Percentiles rank a stretch among this genome's conserved stretches.
phyloP scores from a whole-genome alignment of 495 filamentous ascomycete genomes.

The Wilcoxina mikolae region DNA sequence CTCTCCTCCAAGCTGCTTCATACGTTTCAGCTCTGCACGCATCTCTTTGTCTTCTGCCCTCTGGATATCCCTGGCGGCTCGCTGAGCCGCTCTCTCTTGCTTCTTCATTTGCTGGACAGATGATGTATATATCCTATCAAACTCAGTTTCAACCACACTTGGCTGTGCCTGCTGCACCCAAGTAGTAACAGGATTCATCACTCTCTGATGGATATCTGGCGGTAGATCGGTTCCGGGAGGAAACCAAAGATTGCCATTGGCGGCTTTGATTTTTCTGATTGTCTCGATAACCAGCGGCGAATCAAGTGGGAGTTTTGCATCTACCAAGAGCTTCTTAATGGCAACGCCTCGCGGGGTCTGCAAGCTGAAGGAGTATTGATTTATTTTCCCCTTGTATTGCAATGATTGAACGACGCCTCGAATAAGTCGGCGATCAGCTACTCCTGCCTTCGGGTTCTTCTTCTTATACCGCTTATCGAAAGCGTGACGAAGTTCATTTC shows the following conservation, averaged over 20 bases:
- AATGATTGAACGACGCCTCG: constrained; percentile 43
- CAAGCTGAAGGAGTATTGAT: constrained; percentile 49
- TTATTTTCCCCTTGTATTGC: constrained; percentile 43
- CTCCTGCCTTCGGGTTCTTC: constrained; percentile 27
- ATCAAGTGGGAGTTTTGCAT: constrained; percentile 35
- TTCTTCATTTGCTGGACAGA: constrained; percentile 24
- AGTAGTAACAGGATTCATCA: constrained; percentile 17
- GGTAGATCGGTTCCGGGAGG: constrained; percentile 30
- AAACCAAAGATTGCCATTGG: constrained; percentile 31
- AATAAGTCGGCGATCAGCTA: constrained; percentile 26
- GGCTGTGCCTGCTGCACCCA: constrained; percentile 24
- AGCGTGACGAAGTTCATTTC: constrained; percentile 58
- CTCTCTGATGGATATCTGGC: constrained; percentile 18
- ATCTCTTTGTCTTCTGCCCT: constrained; percentile 10
- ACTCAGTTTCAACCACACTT: constrained; percentile 24
- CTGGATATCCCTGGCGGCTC: constrained; percentile 18
- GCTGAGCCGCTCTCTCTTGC: constrained; percentile 20
- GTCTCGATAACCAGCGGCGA: constrained; percentile 39
- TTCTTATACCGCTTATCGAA: constrained; percentile 33
- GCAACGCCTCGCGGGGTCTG: constrained; percentile 38
- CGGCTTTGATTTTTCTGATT: constrained; percentile 39
- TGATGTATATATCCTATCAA: constrained; percentile 27
- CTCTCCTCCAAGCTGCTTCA: neutral
- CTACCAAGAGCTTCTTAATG: constrained; percentile 42
- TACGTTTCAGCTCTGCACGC: neutral